Evolutionary conservation across 116 monocot genomes (phyloP).

Genomic region (Cymodocea nodosa): DNA sequence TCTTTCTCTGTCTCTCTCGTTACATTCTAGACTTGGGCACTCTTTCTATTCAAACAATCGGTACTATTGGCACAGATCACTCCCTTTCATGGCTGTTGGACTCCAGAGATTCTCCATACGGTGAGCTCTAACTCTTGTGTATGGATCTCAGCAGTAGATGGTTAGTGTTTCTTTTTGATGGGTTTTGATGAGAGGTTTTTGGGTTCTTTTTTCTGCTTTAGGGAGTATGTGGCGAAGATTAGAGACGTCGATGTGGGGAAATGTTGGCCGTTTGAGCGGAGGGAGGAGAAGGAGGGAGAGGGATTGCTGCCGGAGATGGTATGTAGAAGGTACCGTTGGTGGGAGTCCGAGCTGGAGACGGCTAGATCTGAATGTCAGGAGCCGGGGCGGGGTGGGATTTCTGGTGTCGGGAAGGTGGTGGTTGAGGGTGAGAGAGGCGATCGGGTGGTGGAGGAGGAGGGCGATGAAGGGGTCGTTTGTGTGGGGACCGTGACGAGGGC

Average conservation of each 20-base stretch:
- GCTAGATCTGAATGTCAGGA: slow-evolving; percentile 3
- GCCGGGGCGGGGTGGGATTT: background rate
- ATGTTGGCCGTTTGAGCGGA: slow-evolving; percentile 31
- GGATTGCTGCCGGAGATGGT: slow-evolving; percentile 23
- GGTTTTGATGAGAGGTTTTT: background rate
- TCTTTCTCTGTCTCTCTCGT: background rate
- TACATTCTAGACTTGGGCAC: background rate
- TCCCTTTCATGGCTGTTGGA: slow-evolving; percentile 1
- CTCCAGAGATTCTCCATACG: slow-evolving; percentile 5
- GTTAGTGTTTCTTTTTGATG: background rate
- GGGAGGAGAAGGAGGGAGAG: background rate
- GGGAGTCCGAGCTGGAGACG: slow-evolving; percentile 28
- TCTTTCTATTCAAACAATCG: background rate
- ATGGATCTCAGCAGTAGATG: background rate
- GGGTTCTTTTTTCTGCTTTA: slow-evolving; percentile 6
- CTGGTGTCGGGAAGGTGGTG: background rate
- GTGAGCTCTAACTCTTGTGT: background rate
- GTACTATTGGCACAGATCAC: background rate
- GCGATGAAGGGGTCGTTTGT: background rate
- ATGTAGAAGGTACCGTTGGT: slow-evolving; percentile 32
- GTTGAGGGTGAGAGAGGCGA: background rate
- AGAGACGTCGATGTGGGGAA: slow-evolving; percentile 21
- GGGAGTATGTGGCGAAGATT: slow-evolving; percentile 30
- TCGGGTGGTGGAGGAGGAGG: background rate
- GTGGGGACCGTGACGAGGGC: slow-evolving; percentile 13